Conservation (phyloP, 169 alveolate species). For the Eimeria falciformis region DNA sequence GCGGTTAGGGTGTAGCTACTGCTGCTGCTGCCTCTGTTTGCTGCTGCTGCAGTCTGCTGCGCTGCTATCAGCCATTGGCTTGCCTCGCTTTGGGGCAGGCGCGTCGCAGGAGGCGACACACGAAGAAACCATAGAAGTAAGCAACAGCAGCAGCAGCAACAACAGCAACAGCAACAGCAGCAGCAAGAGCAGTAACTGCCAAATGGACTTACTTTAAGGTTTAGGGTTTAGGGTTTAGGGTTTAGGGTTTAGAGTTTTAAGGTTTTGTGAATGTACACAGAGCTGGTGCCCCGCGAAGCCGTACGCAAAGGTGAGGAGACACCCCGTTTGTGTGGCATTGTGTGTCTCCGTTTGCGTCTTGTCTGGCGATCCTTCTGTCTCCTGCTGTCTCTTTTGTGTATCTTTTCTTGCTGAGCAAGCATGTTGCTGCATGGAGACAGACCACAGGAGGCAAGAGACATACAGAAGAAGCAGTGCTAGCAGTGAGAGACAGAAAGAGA, state of each 20-base stretch:
- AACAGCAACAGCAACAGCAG: not conserved
- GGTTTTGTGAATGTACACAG: not conserved
- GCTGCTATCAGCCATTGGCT: slow-evolving; percentile 5
- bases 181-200: not conserved
- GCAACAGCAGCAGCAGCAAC: not conserved
- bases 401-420: too few relatives aligned
- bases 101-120: not conserved
- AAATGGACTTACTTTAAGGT: not conserved
- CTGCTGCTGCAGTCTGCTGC: slow-evolving; percentile 34
- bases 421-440: too few relatives aligned
- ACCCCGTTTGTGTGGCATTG: not conserved
- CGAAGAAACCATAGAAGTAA: not conserved
- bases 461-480: too few relatives aligned
- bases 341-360: too few relatives aligned
- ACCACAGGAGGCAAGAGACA: too few relatives aligned
- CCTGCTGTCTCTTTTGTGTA: too few relatives aligned
- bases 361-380: too few relatives aligned
- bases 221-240: not conserved
- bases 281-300: slow-evolving; percentile 34
- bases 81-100: not conserved
- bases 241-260: not conserved
- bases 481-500: too few relatives aligned
- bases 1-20: too few relatives aligned
- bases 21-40: not conserved
- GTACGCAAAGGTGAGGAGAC: slow-evolving; percentile 1